Evolutionary conservation across 495 filamentous ascomycete species (phyloP).

Genomic region (Astrocystis sublimbata): DNA sequence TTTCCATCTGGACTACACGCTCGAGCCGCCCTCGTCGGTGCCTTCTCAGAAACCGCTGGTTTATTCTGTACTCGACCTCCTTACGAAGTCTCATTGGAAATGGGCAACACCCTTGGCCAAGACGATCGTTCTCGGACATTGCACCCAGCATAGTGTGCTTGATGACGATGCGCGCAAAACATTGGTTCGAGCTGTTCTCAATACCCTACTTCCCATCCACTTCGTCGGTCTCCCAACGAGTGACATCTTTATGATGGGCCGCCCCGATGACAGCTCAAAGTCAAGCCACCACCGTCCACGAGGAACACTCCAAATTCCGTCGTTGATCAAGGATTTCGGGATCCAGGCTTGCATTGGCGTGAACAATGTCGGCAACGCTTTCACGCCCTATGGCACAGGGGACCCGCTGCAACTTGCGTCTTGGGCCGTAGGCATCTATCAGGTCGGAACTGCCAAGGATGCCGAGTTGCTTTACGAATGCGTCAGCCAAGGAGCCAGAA

Average conservation of each 20-base stretch:
- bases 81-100: conserved; percentile 52
- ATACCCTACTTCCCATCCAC: conserved; percentile 55
- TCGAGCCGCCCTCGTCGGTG: conserved; percentile 40
- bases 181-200: conserved; percentile 47
- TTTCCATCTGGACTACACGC: conserved; percentile 73
- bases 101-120: conserved; percentile 37
- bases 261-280: conserved; percentile 33
- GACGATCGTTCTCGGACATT: conserved; percentile 67
- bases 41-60: conserved; percentile 47
- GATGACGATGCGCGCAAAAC: conserved; percentile 48
- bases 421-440: conserved; percentile 66
- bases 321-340: conserved; percentile 61
- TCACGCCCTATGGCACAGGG: conserved; percentile 72
- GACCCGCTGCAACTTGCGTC: conserved; percentile 68
- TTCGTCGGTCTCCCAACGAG: conserved; percentile 74
- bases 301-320: conserved; percentile 63
- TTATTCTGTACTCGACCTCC: conserved; percentile 52
- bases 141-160: conserved; percentile 66
- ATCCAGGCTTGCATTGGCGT: conserved; percentile 64
- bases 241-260: conserved; percentile 73
- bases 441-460: conserved; percentile 61
- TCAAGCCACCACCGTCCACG: conserved; percentile 39
- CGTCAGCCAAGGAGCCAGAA: conserved; percentile 58
- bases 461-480: conserved; percentile 63
- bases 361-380: conserved; percentile 80